Evolutionary conservation across 2,329 filamentous ascomycete genomes (phyloP), one percentile per base, ranked within the genome.

Genomic region (Fusarium sp.): DNA sequence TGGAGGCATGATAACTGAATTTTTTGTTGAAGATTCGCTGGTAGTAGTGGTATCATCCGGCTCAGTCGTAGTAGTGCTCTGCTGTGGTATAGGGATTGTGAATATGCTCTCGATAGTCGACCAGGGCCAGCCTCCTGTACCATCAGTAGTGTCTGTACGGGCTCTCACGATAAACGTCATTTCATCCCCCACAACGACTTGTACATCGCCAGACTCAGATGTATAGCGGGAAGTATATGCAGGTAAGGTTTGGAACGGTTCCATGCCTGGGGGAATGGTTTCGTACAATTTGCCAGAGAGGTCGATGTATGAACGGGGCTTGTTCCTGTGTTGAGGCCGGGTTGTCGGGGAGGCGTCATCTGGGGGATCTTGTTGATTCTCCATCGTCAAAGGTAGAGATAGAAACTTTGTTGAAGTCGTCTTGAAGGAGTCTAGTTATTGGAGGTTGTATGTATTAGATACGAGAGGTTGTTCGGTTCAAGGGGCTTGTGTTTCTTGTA

Each of bases 1-100:
- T 5, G 5, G 14, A 9, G n/a, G 14, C 3, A 32, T 25, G 25
- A 9, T 8, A 8, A n/a, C 8, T 34, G 16, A 25, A 0, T 16
- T 18, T 51, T 15, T 3, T 24, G 22, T 8, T n/a, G n/a, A n/a
- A 6, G 22, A 6, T 7, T 51, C 22, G 18, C 47, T 34, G 2
- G 20, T 24, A 6, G 30, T 10, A 20, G 25, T 24, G 0, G 20
- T 2, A 4, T 12, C 7, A 25, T 25, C 25, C 10, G 45, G 15
- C 11, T 22, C 38, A 16, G 22, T 45, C 22, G 5, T 1, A 10
- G 16, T 11, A 14, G 22, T 5, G 30, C 49, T 51, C 5, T 20
- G 2, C 5, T 8, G 34, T n/a, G 10, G 34, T n/a, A 38, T 4
- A 38, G 6, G 6, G 16, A 38, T 38, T 6, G 34, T 38, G 34